phyloP scores from a whole-genome alignment of 2,329 filamentous ascomycete species.

The Colletotrichum sojae region DNA sequence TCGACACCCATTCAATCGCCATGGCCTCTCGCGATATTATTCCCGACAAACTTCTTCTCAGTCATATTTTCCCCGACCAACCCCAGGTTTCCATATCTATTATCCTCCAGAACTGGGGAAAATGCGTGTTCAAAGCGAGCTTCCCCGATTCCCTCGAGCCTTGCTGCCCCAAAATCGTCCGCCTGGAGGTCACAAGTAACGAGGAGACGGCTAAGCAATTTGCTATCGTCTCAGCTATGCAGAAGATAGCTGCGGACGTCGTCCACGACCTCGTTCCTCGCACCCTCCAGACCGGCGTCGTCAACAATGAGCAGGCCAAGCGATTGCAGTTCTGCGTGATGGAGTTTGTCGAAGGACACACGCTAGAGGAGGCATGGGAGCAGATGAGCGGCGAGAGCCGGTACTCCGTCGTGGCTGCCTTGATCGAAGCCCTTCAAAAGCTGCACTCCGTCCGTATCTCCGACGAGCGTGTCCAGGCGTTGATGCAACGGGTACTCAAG shows the following conservation, averaged over 20 bases:
- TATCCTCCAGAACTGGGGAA: neutral
- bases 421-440: neutral
- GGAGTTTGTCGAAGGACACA: neutral
- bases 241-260: neutral
- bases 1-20: neutral
- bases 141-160: neutral
- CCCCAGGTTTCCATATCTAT: neutral
- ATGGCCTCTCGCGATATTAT: neutral
- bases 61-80: neutral
- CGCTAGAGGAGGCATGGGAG: neutral
- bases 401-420: neutral
- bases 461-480: neutral
- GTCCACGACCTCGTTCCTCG: neutral
- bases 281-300: neutral
- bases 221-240: neutral
- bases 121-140: slow-evolving; percentile 1
- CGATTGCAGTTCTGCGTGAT: slow-evolving; percentile 7
- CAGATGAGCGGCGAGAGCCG: slow-evolving; percentile 10
- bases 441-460: neutral
- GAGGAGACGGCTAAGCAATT: neutral
- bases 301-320: slow-evolving; percentile 2
- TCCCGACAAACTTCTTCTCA: neutral
- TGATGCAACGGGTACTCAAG: neutral
- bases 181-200: neutral
- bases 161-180: neutral